Evolutionary conservation across 306 rosid species (phyloP).

Genomic region (Argentina anserina): DNA sequence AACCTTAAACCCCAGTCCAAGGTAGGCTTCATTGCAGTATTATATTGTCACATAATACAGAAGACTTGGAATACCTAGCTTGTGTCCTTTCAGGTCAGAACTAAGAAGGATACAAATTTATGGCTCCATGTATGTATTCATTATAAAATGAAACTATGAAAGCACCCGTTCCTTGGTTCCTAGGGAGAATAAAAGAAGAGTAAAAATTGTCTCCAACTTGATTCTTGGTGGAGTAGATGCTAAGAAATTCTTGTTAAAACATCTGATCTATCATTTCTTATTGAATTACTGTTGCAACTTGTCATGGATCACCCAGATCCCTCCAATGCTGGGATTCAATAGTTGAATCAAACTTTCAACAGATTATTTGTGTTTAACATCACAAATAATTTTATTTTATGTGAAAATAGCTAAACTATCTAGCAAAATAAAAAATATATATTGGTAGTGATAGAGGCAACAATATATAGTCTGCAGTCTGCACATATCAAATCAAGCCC

Average conservation of each 20-base stretch:
- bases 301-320: not conserved
- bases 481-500: too few species aligned
- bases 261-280: conserved; percentile 19
- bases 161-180: conserved; percentile 15
- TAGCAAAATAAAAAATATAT: too few species aligned
- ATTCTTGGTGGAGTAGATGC: conserved; percentile 46
- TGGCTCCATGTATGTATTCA: conserved; percentile 8
- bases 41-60: conserved; percentile 16
- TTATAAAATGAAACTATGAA: conserved; percentile 28
- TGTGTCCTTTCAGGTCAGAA: conserved; percentile 18
- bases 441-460: too few species aligned
- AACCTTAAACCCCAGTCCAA: conserved; percentile 53
- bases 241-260: conserved; percentile 35
- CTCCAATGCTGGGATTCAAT: not conserved
- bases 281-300: not conserved
- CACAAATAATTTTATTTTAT: too few species aligned
- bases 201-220: conserved; percentile 15
- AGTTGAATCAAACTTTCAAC: not conserved
- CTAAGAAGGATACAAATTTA: conserved; percentile 17
- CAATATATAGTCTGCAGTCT: too few species aligned
- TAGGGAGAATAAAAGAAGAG: conserved; percentile 12
- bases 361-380: too few species aligned
- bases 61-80: conserved; percentile 21
- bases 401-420: too few species aligned
- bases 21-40: conserved; percentile 39